Percentiles rank a stretch among this genome's conserved stretches.
phyloP scores from a whole-genome alignment of 2,329 filamentous ascomycete species.

The Stromatinia cepivora region DNA sequence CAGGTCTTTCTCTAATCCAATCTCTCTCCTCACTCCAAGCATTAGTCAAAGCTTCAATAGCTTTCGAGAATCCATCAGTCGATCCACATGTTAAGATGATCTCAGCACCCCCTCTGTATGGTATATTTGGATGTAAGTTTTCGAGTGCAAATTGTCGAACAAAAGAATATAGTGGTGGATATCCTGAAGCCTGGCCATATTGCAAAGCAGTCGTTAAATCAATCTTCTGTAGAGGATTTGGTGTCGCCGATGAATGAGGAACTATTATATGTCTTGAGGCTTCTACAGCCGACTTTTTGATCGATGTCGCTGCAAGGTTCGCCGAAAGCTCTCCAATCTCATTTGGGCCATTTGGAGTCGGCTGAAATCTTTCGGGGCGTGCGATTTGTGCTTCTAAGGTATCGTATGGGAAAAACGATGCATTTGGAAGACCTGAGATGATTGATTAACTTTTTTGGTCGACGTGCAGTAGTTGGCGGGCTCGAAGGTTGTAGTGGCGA shows the following conservation, averaged over 20 bases:
- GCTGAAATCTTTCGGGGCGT: constrained; percentile 70
- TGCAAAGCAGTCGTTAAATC: constrained; percentile 81
- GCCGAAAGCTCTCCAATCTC: constrained; percentile 37
- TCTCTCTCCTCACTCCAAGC: constrained; percentile 71
- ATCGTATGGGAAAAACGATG: constrained; percentile 84
- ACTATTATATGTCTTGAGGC: constrained; percentile 59
- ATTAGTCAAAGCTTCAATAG: constrained; percentile 72
- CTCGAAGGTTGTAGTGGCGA: constrained; percentile 1
- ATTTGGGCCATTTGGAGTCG: constrained; percentile 62
- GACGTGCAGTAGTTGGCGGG: neutral
- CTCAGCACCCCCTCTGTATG: constrained; percentile 74
- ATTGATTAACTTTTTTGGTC: constrained; percentile 26
- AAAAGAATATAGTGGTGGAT: constrained; percentile 75
- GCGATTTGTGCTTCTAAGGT: constrained; percentile 82
- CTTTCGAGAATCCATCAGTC: constrained; percentile 83
- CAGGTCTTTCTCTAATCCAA: constrained; percentile 68
- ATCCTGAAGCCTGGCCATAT: constrained; percentile 81
- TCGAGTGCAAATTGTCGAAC: constrained; percentile 75
- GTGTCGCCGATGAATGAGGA: constrained; percentile 63
- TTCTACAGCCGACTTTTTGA: constrained; percentile 34
- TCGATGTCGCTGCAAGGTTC: constrained; percentile 42
- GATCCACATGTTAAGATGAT: constrained; percentile 77
- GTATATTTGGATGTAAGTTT: constrained; percentile 76
- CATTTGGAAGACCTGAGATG: constrained; percentile 67
- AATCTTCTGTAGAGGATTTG: constrained; percentile 67